Evolutionary conservation across 176 grass and related monocot genomes (phyloP).

Genomic region (Elymus sibiricus): DNA sequence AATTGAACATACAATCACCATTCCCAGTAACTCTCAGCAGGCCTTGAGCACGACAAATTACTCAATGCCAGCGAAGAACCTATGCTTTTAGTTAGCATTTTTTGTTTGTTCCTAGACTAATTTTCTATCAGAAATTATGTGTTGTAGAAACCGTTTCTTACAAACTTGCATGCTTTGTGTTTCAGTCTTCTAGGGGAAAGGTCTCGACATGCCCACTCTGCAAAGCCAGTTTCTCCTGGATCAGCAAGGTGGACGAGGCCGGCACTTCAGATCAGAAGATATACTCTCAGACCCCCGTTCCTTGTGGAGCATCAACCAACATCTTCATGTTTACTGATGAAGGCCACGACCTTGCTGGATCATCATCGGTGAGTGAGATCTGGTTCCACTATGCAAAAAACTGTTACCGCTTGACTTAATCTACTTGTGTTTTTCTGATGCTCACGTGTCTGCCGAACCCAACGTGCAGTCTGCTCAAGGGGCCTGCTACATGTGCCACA

Average conservation of each 20-base stretch:
- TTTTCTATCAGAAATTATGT: background rate
- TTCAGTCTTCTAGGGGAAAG: slow-evolving; percentile 61
- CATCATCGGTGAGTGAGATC: slow-evolving; percentile 50
- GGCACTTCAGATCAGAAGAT: slow-evolving; percentile 80
- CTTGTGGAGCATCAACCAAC: slow-evolving; percentile 34
- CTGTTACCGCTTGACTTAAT: background rate
- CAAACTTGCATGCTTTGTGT: background rate
- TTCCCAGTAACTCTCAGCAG: background rate
- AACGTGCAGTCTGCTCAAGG: slow-evolving; percentile 35
- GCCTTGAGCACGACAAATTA: background rate
- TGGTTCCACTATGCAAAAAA: background rate
- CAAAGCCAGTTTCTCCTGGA: slow-evolving; percentile 68
- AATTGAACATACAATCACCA: background rate
- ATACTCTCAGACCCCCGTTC: slow-evolving; percentile 77
- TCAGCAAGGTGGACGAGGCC: slow-evolving; percentile 66
- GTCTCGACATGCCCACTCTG: slow-evolving; percentile 78
- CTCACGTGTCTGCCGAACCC: background rate
- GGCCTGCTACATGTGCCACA: slow-evolving; percentile 61
- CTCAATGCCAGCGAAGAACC: background rate
- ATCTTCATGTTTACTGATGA: slow-evolving; percentile 24
- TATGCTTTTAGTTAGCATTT: background rate
- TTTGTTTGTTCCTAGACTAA: background rate
- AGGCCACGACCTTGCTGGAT: slow-evolving; percentile 10
- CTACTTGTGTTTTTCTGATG: background rate
- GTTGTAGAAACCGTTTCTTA: background rate